phyloP scores from a whole-genome alignment of 2,329 filamentous ascomycete genomes.

The Neonectria punicea region DNA sequence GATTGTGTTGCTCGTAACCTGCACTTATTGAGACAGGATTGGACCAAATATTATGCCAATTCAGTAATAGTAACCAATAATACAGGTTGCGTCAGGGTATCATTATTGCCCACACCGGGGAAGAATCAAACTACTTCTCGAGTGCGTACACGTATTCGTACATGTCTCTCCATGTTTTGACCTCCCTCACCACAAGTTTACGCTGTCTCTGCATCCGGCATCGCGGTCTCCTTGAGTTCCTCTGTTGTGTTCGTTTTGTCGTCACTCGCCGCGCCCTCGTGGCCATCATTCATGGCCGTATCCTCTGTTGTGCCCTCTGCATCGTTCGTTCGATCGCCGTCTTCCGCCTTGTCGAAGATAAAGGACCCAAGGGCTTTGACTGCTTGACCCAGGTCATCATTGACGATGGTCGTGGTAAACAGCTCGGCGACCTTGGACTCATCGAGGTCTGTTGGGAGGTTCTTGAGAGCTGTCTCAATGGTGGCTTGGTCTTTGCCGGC shows the following conservation, averaged over 20 bases:
- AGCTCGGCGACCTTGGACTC: conserved; percentile 39
- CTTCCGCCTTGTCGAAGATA: conserved; percentile 40
- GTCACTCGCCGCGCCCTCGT: conserved; percentile 16
- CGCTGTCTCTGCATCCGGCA: conserved; percentile 30
- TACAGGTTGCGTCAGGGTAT: conserved; percentile 28
- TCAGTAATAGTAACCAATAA: neutral
- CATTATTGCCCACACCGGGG: conserved; percentile 25
- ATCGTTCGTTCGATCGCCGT: conserved; percentile 15
- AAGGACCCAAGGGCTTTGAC: conserved; percentile 39
- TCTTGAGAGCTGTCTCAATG: conserved; percentile 40
- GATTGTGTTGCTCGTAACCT: neutral
- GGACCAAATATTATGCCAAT: neutral
- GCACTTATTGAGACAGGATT: too few species aligned
- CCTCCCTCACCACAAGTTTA: neutral
- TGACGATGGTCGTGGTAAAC: conserved; percentile 43
- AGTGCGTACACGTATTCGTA: conserved; percentile 14
- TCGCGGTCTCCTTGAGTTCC: conserved; percentile 31
- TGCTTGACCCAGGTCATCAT: conserved; percentile 42
- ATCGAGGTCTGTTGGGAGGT: conserved; percentile 38
- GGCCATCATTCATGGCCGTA: conserved; percentile 33
- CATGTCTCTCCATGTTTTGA: conserved; percentile 1
- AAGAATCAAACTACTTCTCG: conserved; percentile 18
- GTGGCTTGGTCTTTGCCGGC: conserved; percentile 37
- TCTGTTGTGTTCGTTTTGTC: neutral
- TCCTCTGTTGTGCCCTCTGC: conserved; percentile 31